Base-by-base conservation (phyloP, 805 yeast species). In the Clavispora carvajalis region DNA sequence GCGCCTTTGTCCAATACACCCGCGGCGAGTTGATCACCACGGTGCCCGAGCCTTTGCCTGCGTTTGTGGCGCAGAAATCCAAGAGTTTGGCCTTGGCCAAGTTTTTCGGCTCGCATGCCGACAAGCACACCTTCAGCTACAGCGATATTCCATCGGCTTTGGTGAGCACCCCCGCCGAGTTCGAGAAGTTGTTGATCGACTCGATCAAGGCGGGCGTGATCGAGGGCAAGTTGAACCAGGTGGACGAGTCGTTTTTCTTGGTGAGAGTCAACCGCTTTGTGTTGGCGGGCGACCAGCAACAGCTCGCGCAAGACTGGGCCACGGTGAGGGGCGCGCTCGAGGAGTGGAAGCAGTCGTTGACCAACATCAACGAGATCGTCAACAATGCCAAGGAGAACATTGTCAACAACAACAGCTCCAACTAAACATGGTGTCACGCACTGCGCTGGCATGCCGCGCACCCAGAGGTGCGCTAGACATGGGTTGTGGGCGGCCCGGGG, bases 221-320 rank as follows among this genome's bases (percentile, higher is more conserved):
- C 38, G 73, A 69, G 54, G 74, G 74, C 39, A 69, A 67, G 49
- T 61, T 69, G 48, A 67, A 69, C 53, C 74, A 69, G 54, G 58
- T 68, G 33, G 65, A 63, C 26, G 62, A 65, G 44, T 55, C 63
- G 7, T 69, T 69, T 51, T 57, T 61, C 45, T 65, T 69, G 48
- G 63, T 62, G 23, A 65, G 68, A 53, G 69, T 63, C 16, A 67
- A 63, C 52, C 60, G 68, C 49, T 63, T 67, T 37, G 55, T 69
- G 33, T 45, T 67, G 44, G 71, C 72, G 28, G 67, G 67, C 34
- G 64, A 64, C 43, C 52, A 55, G 22, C 52, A 56, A 28, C 53
- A 58, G 44, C 48, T 57, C 22, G 49, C 55, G n/a, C 48, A 56
- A 34, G 62, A 49, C 54, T 66, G 72, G 69, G 57, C 56, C n/a